Conservation (phyloP, 305 asterid genomes). For the Rubia peregrina region DNA sequence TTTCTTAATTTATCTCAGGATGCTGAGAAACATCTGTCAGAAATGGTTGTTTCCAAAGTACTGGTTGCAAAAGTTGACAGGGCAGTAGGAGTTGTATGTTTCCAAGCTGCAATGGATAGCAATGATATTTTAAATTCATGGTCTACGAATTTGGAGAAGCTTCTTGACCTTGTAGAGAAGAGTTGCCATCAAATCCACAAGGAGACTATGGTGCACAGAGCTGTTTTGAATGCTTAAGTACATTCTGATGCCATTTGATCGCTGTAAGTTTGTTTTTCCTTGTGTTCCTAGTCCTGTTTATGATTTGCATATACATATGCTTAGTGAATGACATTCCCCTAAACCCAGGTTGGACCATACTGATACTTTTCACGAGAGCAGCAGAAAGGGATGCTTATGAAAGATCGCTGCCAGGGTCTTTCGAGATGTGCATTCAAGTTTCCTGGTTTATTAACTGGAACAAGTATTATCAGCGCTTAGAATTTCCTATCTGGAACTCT, state of each 20-base stretch:
- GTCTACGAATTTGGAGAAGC: conserved; percentile 84
- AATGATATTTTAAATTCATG: conserved; percentile 83
- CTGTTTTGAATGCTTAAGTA: conserved; percentile 53
- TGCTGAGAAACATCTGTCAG: conserved; percentile 84
- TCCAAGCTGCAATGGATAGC: conserved; percentile 80
- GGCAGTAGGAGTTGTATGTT: conserved; percentile 68
- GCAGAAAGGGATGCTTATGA: conserved; percentile 7
- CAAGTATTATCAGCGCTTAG: conserved; percentile 10
- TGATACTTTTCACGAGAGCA: background rate
- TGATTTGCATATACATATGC: background rate
- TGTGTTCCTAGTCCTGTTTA: background rate
- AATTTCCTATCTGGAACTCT: conserved; percentile 13
- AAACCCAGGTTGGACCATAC: conserved; percentile 7
- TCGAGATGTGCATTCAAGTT: conserved; percentile 18
- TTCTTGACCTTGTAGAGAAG: conserved; percentile 95
- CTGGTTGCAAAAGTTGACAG: conserved; percentile 85
- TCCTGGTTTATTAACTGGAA: conserved; percentile 14
- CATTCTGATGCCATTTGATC: conserved; percentile 1
- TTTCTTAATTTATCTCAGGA: conserved; percentile 36
- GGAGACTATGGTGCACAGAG: conserved; percentile 93
- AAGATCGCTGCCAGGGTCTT: conserved; percentile 7
- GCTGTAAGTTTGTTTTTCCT: background rate
- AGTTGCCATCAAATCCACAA: conserved; percentile 99
- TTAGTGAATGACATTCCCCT: conserved; percentile 14
- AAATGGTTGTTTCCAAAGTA: conserved; percentile 92